These are phyloP conservation scores for Microbotryomycetes sp. DNA, from an alignment of 1,284 basidiomycete genomes.

Conservation along the genomic window DNA sequence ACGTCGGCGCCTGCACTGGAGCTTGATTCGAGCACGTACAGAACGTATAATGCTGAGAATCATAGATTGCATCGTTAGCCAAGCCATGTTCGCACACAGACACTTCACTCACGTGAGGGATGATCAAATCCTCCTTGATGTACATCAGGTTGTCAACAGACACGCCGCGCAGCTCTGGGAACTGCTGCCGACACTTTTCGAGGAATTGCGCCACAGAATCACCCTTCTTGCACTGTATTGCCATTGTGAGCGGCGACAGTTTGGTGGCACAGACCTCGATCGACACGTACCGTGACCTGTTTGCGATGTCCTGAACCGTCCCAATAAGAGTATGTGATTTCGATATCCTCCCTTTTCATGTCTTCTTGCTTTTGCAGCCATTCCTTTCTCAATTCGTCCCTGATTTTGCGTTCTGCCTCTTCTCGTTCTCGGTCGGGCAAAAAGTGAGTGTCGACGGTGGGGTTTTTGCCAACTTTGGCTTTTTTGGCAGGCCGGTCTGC, in stretches of 20 bases:
- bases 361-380: constrained; percentile 86
- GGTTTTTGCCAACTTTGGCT: constrained; percentile 83
- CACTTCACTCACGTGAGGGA: constrained; percentile 64
- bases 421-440: constrained; percentile 94
- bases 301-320: constrained; percentile 96
- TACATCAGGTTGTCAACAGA: constrained; percentile 98
- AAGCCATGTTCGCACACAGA: background rate
- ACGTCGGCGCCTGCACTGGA: no score
- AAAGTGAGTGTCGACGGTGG: constrained; percentile 94
- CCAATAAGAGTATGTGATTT: constrained; percentile 95
- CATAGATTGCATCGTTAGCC: background rate
- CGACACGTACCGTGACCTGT: constrained; percentile 68
- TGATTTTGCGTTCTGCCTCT: constrained; percentile 75
- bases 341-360: constrained; percentile 80
- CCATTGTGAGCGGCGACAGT: background rate
- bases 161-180: constrained; percentile 80
- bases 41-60: constrained; percentile 80
- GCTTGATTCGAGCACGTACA: constrained; percentile 55
- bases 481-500: constrained; percentile 49
- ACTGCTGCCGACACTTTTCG: constrained; percentile 85
- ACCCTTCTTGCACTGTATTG: constrained; percentile 87
- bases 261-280: background rate
- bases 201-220: constrained; percentile 82
- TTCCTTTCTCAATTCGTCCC: constrained; percentile 80
- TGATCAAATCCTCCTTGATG: constrained; percentile 83